phyloP scores from a whole-genome alignment of 345 rosid species.

The Kernera saxatilis region DNA sequence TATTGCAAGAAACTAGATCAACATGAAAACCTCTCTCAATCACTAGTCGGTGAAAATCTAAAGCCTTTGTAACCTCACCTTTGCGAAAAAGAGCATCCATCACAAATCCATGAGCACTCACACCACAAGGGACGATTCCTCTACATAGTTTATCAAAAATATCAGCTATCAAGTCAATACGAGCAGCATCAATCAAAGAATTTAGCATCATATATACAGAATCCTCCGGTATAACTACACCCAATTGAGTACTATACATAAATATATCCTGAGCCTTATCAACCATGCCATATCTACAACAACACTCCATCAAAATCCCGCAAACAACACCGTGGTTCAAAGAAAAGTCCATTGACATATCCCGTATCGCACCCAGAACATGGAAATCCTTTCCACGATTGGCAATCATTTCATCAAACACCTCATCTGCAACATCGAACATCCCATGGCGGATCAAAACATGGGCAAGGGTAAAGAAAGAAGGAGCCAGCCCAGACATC shows the following conservation, averaged over 20 bases:
- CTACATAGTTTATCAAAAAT: constrained; percentile 28
- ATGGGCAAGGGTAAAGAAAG: constrained; percentile 32
- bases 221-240: constrained; percentile 12
- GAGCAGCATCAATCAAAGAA: constrained; percentile 28
- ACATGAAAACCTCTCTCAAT: constrained; percentile 28
- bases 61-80: constrained; percentile 35
- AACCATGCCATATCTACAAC: constrained; percentile 30
- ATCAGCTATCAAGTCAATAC: constrained; percentile 28
- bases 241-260: constrained; percentile 13
- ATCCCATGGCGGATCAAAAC: constrained; percentile 31
- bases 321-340: constrained; percentile 14
- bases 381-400: constrained; percentile 17
- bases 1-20: constrained; percentile 43
- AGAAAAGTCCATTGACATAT: not conserved
- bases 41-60: constrained; percentile 31
- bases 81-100: constrained; percentile 35
- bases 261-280: constrained; percentile 27
- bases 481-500: constrained; percentile 6
- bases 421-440: constrained; percentile 32
- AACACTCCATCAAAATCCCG: constrained; percentile 38
- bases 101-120: constrained; percentile 32
- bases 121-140: not conserved
- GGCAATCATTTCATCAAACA: constrained; percentile 37
- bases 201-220: constrained; percentile 26
- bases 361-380: constrained; percentile 6